phyloP scores from a whole-genome alignment of 345 rosid genomes.

The Camelina laxa region DNA sequence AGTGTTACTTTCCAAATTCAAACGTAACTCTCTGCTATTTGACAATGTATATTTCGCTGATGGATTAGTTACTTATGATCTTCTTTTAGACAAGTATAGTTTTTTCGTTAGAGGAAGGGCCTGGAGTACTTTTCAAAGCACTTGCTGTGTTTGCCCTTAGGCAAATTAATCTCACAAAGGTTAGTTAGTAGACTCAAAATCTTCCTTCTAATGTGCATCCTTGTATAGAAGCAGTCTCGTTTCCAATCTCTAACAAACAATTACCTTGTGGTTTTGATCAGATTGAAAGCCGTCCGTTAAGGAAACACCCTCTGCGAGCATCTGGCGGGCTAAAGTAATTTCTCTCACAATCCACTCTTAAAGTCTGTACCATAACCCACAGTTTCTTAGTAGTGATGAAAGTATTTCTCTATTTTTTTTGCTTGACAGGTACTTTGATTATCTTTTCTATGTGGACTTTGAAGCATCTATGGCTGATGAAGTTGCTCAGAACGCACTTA shows the following conservation, averaged over 20 bases:
- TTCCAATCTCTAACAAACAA: slow-evolving; percentile 4
- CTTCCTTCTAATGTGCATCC: slow-evolving; percentile 5
- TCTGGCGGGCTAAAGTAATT: slow-evolving; percentile 73
- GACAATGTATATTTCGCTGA: slow-evolving; percentile 8
- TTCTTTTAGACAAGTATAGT: slow-evolving; percentile 85
- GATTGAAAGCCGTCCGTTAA: slow-evolving; percentile 97
- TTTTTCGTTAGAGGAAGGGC: slow-evolving; percentile 96
- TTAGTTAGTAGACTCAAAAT: slow-evolving; percentile 14
- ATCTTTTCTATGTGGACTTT: slow-evolving; percentile 92
- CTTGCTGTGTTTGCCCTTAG: slow-evolving; percentile 96
- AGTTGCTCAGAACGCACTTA: slow-evolving; percentile 87
- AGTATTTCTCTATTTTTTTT: neutral
- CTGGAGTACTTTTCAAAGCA: slow-evolving; percentile 97
- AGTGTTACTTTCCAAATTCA: neutral
- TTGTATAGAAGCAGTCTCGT: slow-evolving; percentile 10
- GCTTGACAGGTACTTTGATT: slow-evolving; percentile 75
- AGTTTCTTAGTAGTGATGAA: slow-evolving; percentile 23
- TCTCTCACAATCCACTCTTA: neutral
- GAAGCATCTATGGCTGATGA: slow-evolving; percentile 98
- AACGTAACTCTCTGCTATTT: neutral
- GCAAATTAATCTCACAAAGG: slow-evolving; percentile 91
- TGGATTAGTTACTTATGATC: slow-evolving; percentile 20
- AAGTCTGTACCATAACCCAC: neutral
- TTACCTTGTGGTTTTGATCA: slow-evolving; percentile 40
- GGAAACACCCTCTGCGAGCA: slow-evolving; percentile 66